Evolutionary conservation across 1,284 basidiomycete species (phyloP).

Genomic region (Irpex sp.): DNA sequence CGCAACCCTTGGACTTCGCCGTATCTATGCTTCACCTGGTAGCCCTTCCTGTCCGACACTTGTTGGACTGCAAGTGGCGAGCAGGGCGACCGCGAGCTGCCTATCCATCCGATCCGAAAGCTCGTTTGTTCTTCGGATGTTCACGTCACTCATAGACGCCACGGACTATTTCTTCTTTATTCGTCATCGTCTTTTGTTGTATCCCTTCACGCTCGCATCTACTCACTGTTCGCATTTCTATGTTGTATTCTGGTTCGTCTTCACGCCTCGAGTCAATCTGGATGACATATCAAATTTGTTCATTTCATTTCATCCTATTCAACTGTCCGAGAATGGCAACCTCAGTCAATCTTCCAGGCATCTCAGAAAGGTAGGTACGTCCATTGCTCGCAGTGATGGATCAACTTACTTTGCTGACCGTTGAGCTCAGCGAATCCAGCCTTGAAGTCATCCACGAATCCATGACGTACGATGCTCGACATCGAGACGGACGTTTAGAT

Average conservation of each 20-base stretch:
- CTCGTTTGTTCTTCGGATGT: neutral
- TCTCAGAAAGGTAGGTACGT: neutral
- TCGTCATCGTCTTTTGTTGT: neutral
- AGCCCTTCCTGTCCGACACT: neutral
- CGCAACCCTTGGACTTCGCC: neutral
- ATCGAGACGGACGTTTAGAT: neutral
- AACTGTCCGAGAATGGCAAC: too few relatives aligned
- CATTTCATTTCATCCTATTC: neutral
- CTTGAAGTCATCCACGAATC: neutral
- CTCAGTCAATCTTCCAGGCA: too few relatives aligned
- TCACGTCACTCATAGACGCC: conserved; percentile 1
- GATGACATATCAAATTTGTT: neutral
- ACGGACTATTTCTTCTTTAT: neutral
- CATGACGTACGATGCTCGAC: neutral
- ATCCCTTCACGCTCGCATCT: neutral
- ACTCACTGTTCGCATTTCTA: neutral
- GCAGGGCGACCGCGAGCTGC: neutral
- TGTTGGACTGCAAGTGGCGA: neutral
- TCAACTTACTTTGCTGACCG: neutral
- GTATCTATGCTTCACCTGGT: neutral
- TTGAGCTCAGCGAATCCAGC: neutral
- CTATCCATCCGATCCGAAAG: neutral
- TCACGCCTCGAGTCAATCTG: neutral
- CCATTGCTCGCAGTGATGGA: neutral
- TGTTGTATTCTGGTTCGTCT: neutral